Conservation (phyloP, 1,284 basidiomycete genomes). For the Ganoderma meredithae region DNA sequence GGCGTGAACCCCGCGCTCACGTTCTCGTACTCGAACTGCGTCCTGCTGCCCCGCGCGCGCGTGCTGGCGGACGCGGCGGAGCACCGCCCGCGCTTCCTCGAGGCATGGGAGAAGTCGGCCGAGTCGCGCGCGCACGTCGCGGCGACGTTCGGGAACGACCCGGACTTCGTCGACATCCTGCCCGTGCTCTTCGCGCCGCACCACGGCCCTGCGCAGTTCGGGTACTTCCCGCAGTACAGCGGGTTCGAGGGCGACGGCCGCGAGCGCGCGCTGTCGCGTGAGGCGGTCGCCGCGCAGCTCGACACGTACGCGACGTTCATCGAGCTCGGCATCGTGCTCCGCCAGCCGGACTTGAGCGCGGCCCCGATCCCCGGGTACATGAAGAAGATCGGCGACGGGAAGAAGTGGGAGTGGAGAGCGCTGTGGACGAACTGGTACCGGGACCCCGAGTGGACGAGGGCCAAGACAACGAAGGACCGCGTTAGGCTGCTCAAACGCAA, state of each 20-base stretch:
- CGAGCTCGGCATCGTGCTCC: constrained; percentile 17
- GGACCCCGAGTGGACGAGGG: constrained; percentile 11
- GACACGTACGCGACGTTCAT: constrained; percentile 15
- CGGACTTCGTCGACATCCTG: constrained; percentile 16
- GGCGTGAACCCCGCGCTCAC: constrained; percentile 9
- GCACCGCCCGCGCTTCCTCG: neutral
- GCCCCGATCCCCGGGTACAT: constrained; percentile 12
- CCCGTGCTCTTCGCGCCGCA: constrained; percentile 14
- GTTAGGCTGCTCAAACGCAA: constrained; percentile 8
- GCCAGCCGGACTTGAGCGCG: neutral
- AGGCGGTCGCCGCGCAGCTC: neutral
- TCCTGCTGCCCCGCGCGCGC: constrained; percentile 15
- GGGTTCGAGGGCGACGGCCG: neutral
- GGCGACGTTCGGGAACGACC: constrained; percentile 6
- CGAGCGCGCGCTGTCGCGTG: neutral
- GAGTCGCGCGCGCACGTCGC: constrained; percentile 6
- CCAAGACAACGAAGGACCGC: neutral
- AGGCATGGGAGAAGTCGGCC: constrained; percentile 14
- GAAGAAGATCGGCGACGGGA: constrained; percentile 5
- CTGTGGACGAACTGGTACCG: constrained; percentile 10
- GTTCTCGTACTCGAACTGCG: constrained; percentile 3
- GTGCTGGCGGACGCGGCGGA: constrained; percentile 6
- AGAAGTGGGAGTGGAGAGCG: constrained; percentile 21
- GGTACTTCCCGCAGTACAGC: constrained; percentile 14
- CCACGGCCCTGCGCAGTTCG: constrained; percentile 12